Evolutionary conservation across 2,329 filamentous ascomycete species (phyloP).

Genomic region (Alternaria dauci): DNA sequence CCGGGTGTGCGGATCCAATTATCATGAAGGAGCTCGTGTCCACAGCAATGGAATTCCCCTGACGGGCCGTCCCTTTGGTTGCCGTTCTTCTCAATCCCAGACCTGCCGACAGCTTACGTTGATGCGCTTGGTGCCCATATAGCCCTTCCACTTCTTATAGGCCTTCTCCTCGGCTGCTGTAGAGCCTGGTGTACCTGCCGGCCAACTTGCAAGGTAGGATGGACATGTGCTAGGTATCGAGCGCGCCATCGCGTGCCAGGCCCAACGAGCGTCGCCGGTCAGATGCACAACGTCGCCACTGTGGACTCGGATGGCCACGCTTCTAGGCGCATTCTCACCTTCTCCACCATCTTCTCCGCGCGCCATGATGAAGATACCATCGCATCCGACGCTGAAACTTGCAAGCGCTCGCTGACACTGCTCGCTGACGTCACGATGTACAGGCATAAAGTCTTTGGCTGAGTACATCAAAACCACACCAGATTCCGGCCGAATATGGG

Average conservation of each 20-base stretch:
- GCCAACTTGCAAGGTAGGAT: constrained; percentile 77
- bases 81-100: constrained; percentile 41
- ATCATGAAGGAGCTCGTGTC: constrained; percentile 5
- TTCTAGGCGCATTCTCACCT: constrained; percentile 41
- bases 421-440: constrained; percentile 95
- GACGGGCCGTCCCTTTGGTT: constrained; percentile 14
- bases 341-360: constrained; percentile 51
- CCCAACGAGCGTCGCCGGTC: constrained; percentile 80
- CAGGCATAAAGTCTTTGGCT: constrained; percentile 87
- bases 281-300: constrained; percentile 94
- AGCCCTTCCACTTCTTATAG: constrained; percentile 52
- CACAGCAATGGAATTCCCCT: constrained; percentile 5
- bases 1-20: constrained; percentile 1
- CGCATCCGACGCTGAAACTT: constrained; percentile 89
- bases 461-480: constrained; percentile 95
- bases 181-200: constrained; percentile 54
- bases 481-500: constrained; percentile 81
- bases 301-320: constrained; percentile 61
- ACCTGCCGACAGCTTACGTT: constrained; percentile 54
- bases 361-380: constrained; percentile 83
- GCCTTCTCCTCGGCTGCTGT: constrained; percentile 42
- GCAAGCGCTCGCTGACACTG: constrained; percentile 81
- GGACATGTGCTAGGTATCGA: constrained; percentile 84
- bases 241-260: constrained; percentile 95
- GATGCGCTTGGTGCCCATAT: constrained; percentile 52